Percentiles rank a stretch among this genome's conserved stretches.
Conservation (phyloP, 2,329 filamentous ascomycete species). For the Dactylellina parvicollis region DNA sequence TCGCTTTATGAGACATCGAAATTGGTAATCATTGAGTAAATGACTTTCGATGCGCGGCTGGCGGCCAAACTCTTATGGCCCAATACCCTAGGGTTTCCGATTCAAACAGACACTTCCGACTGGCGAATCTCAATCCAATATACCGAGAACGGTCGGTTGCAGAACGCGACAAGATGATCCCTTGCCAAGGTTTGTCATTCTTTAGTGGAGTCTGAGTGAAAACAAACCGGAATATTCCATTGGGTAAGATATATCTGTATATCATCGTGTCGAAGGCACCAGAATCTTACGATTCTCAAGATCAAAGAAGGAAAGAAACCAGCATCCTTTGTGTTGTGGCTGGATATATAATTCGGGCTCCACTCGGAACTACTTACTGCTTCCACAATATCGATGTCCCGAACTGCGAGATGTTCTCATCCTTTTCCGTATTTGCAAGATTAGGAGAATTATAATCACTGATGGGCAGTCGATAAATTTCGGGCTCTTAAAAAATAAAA, state of each 20-base stretch:
- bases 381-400: neutral
- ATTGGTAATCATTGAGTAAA: slow-evolving; percentile 15
- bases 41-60: neutral
- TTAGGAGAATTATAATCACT: slow-evolving; percentile 18
- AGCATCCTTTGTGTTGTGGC: neutral
- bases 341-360: slow-evolving; percentile 3
- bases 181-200: too few species aligned
- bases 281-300: too few species aligned
- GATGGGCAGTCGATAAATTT: slow-evolving; percentile 11
- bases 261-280: too few species aligned
- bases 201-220: too few species aligned
- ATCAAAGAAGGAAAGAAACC: neutral
- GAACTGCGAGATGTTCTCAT: slow-evolving; percentile 4
- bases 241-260: too few species aligned
- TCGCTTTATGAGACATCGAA: slow-evolving; percentile 3
- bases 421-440: neutral
- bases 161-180: too few species aligned
- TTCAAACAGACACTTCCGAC: neutral
- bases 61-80: neutral
- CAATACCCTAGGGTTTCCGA: neutral
- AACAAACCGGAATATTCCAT: too few species aligned
- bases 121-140: neutral
- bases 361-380: neutral
- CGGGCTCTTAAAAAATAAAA: slow-evolving; percentile 1
- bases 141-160: too few species aligned